phyloP scores from a whole-genome alignment of 306 rosid genomes.

The Lotus japonicus region DNA sequence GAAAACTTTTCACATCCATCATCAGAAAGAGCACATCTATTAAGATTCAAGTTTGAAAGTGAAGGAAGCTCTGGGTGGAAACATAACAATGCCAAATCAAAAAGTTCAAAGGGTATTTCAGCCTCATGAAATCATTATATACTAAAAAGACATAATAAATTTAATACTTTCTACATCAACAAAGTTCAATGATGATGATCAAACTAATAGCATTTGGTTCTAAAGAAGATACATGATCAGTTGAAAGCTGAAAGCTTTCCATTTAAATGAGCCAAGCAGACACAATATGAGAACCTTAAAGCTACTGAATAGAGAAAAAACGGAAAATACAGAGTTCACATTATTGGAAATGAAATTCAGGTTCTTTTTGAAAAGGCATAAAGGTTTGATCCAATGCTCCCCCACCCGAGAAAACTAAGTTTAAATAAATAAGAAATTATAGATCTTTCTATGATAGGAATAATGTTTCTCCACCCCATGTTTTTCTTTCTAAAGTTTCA shows the following conservation, averaged over 20 bases:
- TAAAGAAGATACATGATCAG: not conserved
- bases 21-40: slow-evolving; percentile 61
- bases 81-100: slow-evolving; percentile 27
- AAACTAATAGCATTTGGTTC: slow-evolving; percentile 2
- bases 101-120: not conserved
- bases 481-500: slow-evolving; percentile 6
- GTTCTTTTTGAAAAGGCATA: not conserved
- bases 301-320: not conserved
- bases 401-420: not conserved
- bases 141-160: not conserved
- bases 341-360: not conserved
- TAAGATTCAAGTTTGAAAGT: slow-evolving; percentile 71
- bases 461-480: not conserved
- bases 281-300: not conserved
- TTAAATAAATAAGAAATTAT: not conserved
- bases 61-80: slow-evolving; percentile 56
- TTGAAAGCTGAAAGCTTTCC: not conserved
- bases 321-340: not conserved
- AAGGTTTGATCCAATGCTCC: not conserved
- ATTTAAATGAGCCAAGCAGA: slow-evolving; percentile 4
- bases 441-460: not conserved
- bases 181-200: not conserved
- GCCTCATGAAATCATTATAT: not conserved
- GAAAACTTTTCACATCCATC: slow-evolving; percentile 64
- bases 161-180: not conserved